Evolutionary conservation across 169 alveolate species (phyloP), one percentile per base, ranked within the genome.

Genomic region (Theileria parva): DNA sequence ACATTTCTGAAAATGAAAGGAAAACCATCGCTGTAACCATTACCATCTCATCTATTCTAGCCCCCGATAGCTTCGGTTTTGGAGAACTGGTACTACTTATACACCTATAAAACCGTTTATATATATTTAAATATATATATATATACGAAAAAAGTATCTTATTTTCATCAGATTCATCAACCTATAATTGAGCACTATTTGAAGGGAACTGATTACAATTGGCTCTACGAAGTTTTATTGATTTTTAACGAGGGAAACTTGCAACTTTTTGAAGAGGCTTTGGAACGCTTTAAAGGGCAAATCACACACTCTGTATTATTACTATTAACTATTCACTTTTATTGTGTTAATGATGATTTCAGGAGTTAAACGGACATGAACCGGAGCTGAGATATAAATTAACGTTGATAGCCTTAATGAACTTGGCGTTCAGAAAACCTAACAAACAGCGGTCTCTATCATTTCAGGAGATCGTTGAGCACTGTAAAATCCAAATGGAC

Each of bases 391-490:
- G 86, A 23, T 70, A 83, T 28, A 91, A 91, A 77, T 57, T 91
- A 44, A 91, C 93, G 11, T 76, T 91, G 11, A 81, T 91, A 17
- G 91, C 95, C 3, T 80, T 91, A 27, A 87, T 91, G 81, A 91
- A 91, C 80, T 63, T 91, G 79, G 95, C 93, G 7, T 91, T 91
- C 80, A 80, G 85, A 53, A 91, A 87, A 68, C 90, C 92, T 37
- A 91, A 86, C 61, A 88, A 91, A 66, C 92, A 91, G 83, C 63
- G 92, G 25, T 80, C 74, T 60, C 76, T 91, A 30, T 63, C 86
- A 7, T 91, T 91, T 88, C 71, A 65, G 60, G 95, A 91, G 53
- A 91, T 91, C 11, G 89, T 92, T 13, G 79, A 91, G 50, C 93
- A 91, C 75, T 91, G 95, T 34, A 81, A 70, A 44, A 80, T 91